These are phyloP conservation scores for Triticum timopheevii DNA, from an alignment of 176 grass and related monocot species.

Conservation along the genomic window DNA sequence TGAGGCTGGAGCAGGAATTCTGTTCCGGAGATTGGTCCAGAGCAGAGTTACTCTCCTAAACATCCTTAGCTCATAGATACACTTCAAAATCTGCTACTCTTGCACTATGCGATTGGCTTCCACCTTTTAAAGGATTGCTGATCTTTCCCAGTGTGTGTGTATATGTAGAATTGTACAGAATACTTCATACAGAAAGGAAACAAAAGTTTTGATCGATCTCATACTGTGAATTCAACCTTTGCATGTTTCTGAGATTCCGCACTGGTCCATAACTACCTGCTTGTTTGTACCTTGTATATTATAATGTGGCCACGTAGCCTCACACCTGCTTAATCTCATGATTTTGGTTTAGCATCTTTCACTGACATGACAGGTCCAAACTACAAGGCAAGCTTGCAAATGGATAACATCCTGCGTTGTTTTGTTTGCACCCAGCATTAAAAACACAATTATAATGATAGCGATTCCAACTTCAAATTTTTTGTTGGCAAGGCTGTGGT, in stretches of 20 bases:
- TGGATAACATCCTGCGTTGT: background rate
- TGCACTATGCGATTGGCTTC: conserved; percentile 29
- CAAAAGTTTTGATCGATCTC: conserved; percentile 33
- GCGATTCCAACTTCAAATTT: background rate
- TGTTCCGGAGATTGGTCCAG: too few species aligned
- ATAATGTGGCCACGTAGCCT: too few species aligned
- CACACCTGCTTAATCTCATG: too few species aligned
- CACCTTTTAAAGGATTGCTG: background rate
- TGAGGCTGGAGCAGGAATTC: too few species aligned
- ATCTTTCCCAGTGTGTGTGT: background rate
- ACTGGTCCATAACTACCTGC: too few species aligned
- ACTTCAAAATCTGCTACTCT: background rate
- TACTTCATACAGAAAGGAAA: too few species aligned
- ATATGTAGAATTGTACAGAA: background rate
- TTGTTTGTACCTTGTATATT: too few species aligned
- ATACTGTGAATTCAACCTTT: background rate
- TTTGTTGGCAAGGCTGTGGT: background rate
- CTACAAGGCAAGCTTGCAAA: background rate
- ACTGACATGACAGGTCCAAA: background rate
- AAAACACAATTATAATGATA: background rate
- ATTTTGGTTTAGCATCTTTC: background rate
- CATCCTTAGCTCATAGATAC: too few species aligned
- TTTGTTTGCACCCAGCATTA: background rate
- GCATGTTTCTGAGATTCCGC: background rate
- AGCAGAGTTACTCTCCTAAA: too few species aligned